Evolutionary conservation across 306 rosid species (phyloP).

Genomic region (Gynostemma pentaphyllum): DNA sequence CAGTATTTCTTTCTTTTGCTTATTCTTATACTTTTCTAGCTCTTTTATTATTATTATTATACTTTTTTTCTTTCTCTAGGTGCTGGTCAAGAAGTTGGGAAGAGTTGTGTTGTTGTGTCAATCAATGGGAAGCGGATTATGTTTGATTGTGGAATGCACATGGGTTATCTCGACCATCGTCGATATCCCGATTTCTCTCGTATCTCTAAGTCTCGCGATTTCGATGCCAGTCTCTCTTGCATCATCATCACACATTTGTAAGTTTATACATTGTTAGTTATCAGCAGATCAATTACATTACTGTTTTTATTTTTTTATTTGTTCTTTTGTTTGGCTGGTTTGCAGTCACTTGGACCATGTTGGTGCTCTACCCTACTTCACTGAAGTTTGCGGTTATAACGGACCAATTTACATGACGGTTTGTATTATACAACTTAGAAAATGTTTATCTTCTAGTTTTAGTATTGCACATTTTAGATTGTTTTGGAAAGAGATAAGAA

Average conservation of each 20-base stretch:
- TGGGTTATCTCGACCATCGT: slow-evolving; percentile 55
- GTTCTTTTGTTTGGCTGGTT: slow-evolving; percentile 6
- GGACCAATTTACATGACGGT: slow-evolving; percentile 96
- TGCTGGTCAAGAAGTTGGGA: slow-evolving; percentile 95
- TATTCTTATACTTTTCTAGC: not conserved
- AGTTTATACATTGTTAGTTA: not conserved
- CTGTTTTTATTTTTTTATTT: not conserved
- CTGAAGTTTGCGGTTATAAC: slow-evolving; percentile 70
- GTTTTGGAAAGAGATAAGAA: not conserved
- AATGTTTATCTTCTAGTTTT: slow-evolving; percentile 16
- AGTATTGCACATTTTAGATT: not conserved
- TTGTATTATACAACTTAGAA: slow-evolving; percentile 23
- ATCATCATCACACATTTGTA: slow-evolving; percentile 88
- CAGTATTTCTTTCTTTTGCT: not conserved
- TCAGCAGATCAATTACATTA: not conserved
- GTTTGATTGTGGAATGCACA: slow-evolving; percentile 97
- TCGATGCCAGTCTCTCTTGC: slow-evolving; percentile 45
- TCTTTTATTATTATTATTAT: not conserved
- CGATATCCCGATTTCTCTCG: slow-evolving; percentile 74
- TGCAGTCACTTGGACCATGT: slow-evolving; percentile 80
- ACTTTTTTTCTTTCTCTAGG: slow-evolving; percentile 26
- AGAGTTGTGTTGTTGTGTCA: slow-evolving; percentile 79
- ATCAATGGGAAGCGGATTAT: slow-evolving; percentile 81
- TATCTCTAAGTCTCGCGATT: slow-evolving; percentile 29
- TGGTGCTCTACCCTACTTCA: slow-evolving; percentile 81